phyloP scores from a whole-genome alignment of 768 basidiomycete genomes.

The Pholiota conissans region DNA sequence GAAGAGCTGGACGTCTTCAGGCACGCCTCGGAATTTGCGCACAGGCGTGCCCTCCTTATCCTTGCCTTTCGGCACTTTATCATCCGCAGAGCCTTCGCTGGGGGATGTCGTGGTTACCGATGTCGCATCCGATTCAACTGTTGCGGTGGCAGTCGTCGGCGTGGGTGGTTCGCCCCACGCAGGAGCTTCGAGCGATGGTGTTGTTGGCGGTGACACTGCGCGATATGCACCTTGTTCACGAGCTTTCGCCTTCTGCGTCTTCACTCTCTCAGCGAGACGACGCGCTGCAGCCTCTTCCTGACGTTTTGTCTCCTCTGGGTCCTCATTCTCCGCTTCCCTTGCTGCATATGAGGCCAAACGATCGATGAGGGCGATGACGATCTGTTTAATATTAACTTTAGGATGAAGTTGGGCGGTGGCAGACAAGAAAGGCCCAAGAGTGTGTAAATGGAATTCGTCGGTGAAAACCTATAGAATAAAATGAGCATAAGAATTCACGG shows the following conservation, averaged over 20 bases:
- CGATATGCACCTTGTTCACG: slow-evolving; percentile 49
- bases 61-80: slow-evolving; percentile 50
- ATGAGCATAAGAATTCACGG: slow-evolving; percentile 1
- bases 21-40: slow-evolving; percentile 92
- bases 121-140: slow-evolving; percentile 32
- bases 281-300: slow-evolving; percentile 93
- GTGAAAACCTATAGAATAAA: slow-evolving; percentile 79
- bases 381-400: slow-evolving; percentile 97
- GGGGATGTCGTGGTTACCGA: slow-evolving; percentile 24
- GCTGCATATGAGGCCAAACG: slow-evolving; percentile 95
- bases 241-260: slow-evolving; percentile 63
- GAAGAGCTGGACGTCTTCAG: slow-evolving; percentile 92
- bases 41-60: slow-evolving; percentile 56
- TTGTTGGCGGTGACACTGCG: slow-evolving; percentile 33
- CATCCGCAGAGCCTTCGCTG: slow-evolving; percentile 24
- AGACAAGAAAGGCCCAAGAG: slow-evolving; percentile 93
- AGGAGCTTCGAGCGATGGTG: slow-evolving; percentile 35
- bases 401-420: slow-evolving; percentile 96
- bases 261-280: slow-evolving; percentile 85
- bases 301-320: slow-evolving; percentile 89
- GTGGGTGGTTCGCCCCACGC: slow-evolving; percentile 44
- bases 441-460: slow-evolving; percentile 96
- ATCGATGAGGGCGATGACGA: slow-evolving; percentile 97
- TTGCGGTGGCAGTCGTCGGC: slow-evolving; percentile 35
- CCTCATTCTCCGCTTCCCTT: slow-evolving; percentile 94